Percentiles rank a stretch among this genome's conserved stretches.
Evolutionary conservation across 176 grass and related monocot genomes (phyloP).

Genomic region (Eremochloa ophiuroides): DNA sequence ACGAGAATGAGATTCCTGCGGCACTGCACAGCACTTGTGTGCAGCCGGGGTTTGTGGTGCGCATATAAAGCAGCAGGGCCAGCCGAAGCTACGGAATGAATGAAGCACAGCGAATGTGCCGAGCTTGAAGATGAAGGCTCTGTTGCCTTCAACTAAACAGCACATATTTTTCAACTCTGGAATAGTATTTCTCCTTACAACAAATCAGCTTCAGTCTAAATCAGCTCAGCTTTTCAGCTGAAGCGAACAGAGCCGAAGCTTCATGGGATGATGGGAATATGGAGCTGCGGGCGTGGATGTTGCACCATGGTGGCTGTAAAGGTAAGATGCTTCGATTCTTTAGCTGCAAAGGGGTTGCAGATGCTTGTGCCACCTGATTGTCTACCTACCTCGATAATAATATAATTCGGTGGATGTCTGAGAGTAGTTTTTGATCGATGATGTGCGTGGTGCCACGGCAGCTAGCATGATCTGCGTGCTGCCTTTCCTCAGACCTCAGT

Average conservation of each 20-base stretch:
- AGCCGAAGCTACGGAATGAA: neutral
- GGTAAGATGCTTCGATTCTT: conserved; percentile 33
- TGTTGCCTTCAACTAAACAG: too few species aligned
- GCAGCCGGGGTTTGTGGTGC: neutral
- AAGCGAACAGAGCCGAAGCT: too few species aligned
- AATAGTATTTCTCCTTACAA: too few species aligned
- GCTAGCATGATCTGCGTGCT: neutral
- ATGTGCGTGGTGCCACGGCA: neutral
- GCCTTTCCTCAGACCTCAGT: neutral
- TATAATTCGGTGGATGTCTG: neutral
- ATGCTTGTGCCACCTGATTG: conserved; percentile 5
- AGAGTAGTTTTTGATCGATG: neutral
- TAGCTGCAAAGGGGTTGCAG: neutral
- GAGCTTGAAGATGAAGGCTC: conserved; percentile 30
- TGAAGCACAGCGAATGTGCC: neutral
- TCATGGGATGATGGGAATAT: conserved; percentile 8
- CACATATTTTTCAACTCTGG: too few species aligned
- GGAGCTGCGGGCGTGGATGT: conserved; percentile 10
- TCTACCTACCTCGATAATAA: neutral
- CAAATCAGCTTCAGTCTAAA: too few species aligned
- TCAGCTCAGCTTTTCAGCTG: too few species aligned
- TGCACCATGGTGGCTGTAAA: conserved; percentile 36
- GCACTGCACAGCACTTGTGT: neutral
- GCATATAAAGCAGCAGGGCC: conserved; percentile 9
- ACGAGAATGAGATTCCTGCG: conserved; percentile 6